phyloP scores from a whole-genome alignment of 2,329 filamentous ascomycete species.

The Aspergillus tubingensis region DNA sequence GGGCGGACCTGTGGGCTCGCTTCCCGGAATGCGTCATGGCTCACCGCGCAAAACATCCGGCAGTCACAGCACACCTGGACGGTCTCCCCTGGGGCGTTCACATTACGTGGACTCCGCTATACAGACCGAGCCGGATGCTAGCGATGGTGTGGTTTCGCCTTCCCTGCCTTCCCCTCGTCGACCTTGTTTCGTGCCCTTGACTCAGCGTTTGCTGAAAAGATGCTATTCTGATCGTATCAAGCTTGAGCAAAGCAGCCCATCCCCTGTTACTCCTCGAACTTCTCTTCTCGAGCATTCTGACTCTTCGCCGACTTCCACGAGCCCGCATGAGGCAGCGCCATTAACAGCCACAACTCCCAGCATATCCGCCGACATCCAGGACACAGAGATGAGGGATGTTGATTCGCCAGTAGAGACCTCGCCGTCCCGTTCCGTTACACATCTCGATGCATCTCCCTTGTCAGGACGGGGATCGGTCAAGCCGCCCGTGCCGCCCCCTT shows the following conservation, averaged over 20 bases:
- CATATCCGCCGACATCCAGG: slow-evolving; percentile 26
- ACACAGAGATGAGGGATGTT: slow-evolving; percentile 53
- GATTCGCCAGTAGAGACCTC: slow-evolving; percentile 26
- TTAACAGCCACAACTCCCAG: slow-evolving; percentile 15
- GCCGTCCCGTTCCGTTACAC: slow-evolving; percentile 17
- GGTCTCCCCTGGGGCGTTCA: slow-evolving; percentile 29
- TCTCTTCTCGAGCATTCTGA: slow-evolving; percentile 9
- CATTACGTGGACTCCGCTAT: slow-evolving; percentile 45
- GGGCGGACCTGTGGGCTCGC: slow-evolving; percentile 29
- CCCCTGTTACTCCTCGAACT: slow-evolving; percentile 16
- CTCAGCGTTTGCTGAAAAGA: slow-evolving; percentile 45
- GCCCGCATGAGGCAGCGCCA: slow-evolving; percentile 11
- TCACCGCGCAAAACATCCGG: slow-evolving; percentile 35
- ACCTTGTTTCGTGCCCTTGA: slow-evolving; percentile 42
- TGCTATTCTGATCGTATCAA: slow-evolving; percentile 44
- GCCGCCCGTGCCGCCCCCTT: slow-evolving; percentile 31
- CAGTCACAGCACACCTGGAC: slow-evolving; percentile 27
- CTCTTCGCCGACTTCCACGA: slow-evolving; percentile 16
- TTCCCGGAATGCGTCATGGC: slow-evolving; percentile 27
- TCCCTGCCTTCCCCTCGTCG: slow-evolving; percentile 25
- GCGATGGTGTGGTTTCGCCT: slow-evolving; percentile 27
- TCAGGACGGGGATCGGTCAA: slow-evolving; percentile 21
- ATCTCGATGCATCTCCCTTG: slow-evolving; percentile 19
- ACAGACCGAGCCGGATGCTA: slow-evolving; percentile 48
- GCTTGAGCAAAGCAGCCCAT: slow-evolving; percentile 31